Evolutionary conservation across 1,139 yeast genomes (phyloP).

Genomic region (Scheffersomyces illinoinensis): DNA sequence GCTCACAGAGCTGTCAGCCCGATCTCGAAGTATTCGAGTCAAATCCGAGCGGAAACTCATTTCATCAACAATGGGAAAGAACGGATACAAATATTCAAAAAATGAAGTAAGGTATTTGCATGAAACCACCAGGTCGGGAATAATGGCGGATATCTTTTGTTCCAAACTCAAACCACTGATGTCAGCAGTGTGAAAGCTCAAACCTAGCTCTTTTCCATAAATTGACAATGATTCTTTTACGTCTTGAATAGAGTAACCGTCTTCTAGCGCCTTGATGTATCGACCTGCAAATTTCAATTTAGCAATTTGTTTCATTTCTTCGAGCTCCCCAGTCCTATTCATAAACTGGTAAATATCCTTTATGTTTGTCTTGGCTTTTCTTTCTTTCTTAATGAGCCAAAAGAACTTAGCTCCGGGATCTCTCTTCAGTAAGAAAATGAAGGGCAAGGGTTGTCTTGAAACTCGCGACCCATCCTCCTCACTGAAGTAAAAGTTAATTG

Average conservation of each 20-base stretch:
- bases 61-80: slow-evolving; percentile 14
- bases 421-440: slow-evolving; percentile 16
- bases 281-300: slow-evolving; percentile 9
- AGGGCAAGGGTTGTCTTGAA: slow-evolving; percentile 11
- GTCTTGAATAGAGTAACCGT: slow-evolving; percentile 10
- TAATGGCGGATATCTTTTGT: slow-evolving; percentile 4
- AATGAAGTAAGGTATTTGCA: slow-evolving; percentile 8
- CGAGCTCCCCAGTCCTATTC: neutral
- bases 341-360: slow-evolving; percentile 2
- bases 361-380: slow-evolving; percentile 7
- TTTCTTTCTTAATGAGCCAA: slow-evolving; percentile 10
- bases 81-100: slow-evolving; percentile 9
- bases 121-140: slow-evolving; percentile 6
- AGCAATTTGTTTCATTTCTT: slow-evolving; percentile 7
- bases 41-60: slow-evolving; percentile 8
- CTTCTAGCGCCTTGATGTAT: slow-evolving; percentile 13
- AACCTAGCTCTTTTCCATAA: slow-evolving; percentile 9
- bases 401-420: slow-evolving; percentile 18
- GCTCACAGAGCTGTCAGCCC: neutral
- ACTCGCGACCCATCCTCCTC: neutral
- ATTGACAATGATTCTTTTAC: slow-evolving; percentile 12
- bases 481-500: slow-evolving; percentile 11
- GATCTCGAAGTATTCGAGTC: slow-evolving; percentile 4
- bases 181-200: slow-evolving; percentile 3
- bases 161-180: slow-evolving; percentile 5